Evolutionary conservation across 2,329 filamentous ascomycete species (phyloP).

Genomic region (Microascus cirrosus): DNA sequence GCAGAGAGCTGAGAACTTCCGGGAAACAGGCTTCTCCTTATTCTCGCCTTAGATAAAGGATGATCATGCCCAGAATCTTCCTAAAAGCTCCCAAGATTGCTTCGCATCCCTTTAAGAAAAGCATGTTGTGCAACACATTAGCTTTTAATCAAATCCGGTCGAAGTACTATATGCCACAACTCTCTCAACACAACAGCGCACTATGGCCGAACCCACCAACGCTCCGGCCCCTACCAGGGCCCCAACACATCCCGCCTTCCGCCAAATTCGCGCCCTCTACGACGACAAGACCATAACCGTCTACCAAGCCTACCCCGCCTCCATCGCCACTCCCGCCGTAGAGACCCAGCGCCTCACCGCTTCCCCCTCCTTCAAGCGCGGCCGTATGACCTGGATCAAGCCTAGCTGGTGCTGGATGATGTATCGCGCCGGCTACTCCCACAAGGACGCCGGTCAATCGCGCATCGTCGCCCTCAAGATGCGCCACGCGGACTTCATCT

Average conservation of each 20-base stretch:
- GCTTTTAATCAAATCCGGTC: no score
- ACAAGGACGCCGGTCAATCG: conserved; percentile 42
- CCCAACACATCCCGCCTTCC: conserved; percentile 8
- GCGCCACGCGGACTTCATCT: conserved; percentile 35
- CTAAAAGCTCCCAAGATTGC: no score
- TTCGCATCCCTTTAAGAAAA: no score
- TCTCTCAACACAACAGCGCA: not conserved
- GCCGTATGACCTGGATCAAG: conserved; percentile 56
- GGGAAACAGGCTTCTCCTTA: not conserved
- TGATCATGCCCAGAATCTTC: no score
- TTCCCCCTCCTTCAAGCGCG: conserved; percentile 37
- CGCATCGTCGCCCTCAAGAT: conserved; percentile 47
- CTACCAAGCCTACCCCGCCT: conserved; percentile 47
- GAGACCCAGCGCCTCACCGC: conserved; percentile 36
- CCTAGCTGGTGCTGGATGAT: conserved; percentile 54
- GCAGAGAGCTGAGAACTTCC: not conserved
- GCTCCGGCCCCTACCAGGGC: not conserved
- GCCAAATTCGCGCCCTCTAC: conserved; percentile 41
- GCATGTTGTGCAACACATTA: no score
- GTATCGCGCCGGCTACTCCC: conserved; percentile 49
- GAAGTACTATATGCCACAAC: not conserved
- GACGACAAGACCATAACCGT: conserved; percentile 42
- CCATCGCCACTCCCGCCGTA: conserved; percentile 43
- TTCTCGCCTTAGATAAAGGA: no score
- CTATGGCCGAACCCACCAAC: not conserved